A percentile compares a stretch with the other conserved stretches of the same genome.
Evolutionary conservation across 768 basidiomycete species (phyloP).

Genomic region (Lactifluus volemus): DNA sequence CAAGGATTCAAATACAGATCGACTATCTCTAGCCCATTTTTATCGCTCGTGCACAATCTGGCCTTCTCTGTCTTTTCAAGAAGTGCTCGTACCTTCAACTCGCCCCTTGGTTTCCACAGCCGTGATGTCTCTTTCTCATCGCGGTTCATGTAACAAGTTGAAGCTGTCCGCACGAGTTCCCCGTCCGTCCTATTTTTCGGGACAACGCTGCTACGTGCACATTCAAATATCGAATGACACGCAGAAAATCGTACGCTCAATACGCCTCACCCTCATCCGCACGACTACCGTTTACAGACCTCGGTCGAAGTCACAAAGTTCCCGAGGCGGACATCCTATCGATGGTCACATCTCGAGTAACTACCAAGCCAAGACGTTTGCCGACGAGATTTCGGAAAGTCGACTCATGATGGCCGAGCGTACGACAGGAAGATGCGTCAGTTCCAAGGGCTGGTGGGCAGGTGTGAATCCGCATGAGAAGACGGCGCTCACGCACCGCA

Average conservation of each 20-base stretch:
- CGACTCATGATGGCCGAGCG: slow-evolving; percentile 57
- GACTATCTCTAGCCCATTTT: slow-evolving; percentile 79
- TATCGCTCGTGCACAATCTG: slow-evolving; percentile 76
- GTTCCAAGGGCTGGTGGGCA: slow-evolving; percentile 85
- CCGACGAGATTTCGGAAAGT: slow-evolving; percentile 58
- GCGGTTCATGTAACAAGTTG: slow-evolving; percentile 43
- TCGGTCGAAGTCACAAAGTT: slow-evolving; percentile 30
- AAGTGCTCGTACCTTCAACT: slow-evolving; percentile 50
- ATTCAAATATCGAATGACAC: slow-evolving; percentile 60
- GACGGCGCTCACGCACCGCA: slow-evolving; percentile 55
- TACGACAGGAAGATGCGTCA: slow-evolving; percentile 58
- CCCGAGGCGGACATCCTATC: slow-evolving; percentile 14
- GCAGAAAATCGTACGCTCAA: slow-evolving; percentile 53
- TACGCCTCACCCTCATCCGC: slow-evolving; percentile 55
- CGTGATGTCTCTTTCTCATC: slow-evolving; percentile 48
- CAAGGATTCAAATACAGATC: slow-evolving; percentile 49
- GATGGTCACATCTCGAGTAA: slow-evolving; percentile 42
- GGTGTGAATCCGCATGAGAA: slow-evolving; percentile 61
- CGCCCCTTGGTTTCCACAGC: slow-evolving; percentile 50
- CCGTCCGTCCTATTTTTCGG: slow-evolving; percentile 73
- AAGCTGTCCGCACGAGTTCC: slow-evolving; percentile 58
- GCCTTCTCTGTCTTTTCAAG: slow-evolving; percentile 59
- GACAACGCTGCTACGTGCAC: slow-evolving; percentile 65
- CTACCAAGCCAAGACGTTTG: slow-evolving; percentile 51
- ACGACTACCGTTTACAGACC: slow-evolving; percentile 61